These are phyloP conservation scores for Rhododendron ovatum DNA, from an alignment of 148 eudicot genomes.

Conservation along the genomic window DNA sequence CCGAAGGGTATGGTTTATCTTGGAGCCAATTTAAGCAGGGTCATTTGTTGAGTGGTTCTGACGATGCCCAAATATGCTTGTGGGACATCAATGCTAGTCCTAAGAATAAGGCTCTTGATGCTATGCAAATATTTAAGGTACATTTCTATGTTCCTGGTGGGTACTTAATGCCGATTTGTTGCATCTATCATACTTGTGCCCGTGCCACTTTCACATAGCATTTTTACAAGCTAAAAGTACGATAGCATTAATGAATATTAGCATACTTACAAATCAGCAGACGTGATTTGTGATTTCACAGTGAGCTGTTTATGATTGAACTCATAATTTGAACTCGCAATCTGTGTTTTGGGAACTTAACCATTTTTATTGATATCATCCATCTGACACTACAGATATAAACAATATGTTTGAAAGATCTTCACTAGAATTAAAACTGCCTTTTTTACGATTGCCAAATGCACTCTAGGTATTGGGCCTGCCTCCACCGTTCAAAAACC, in stretches of 20 bases:
- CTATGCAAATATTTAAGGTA: constrained; percentile 67
- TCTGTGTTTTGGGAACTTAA: background rate
- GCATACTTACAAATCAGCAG: background rate
- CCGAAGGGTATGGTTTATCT: constrained; percentile 78
- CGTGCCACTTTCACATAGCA: background rate
- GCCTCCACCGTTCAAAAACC: background rate
- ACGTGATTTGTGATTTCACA: background rate
- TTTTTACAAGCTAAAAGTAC: background rate
- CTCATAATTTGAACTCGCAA: background rate
- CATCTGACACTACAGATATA: background rate
- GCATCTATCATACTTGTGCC: background rate
- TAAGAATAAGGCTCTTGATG: constrained; percentile 53
- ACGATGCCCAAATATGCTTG: constrained; percentile 75
- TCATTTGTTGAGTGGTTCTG: constrained; percentile 69
- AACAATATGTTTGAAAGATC: background rate
- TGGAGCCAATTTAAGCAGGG: constrained; percentile 76
- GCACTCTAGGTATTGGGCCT: background rate
- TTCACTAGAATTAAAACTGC: background rate
- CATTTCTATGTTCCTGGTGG: background rate
- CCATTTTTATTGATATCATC: background rate
- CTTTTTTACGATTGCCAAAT: background rate
- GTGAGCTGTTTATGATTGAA: background rate
- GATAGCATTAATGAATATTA: background rate
- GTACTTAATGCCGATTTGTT: background rate
- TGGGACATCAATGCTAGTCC: constrained; percentile 78